Evolutionary conservation across 2,329 filamentous ascomycete species (phyloP), one percentile per base, ranked within the genome.

Genomic region (Diaporthe sp.): DNA sequence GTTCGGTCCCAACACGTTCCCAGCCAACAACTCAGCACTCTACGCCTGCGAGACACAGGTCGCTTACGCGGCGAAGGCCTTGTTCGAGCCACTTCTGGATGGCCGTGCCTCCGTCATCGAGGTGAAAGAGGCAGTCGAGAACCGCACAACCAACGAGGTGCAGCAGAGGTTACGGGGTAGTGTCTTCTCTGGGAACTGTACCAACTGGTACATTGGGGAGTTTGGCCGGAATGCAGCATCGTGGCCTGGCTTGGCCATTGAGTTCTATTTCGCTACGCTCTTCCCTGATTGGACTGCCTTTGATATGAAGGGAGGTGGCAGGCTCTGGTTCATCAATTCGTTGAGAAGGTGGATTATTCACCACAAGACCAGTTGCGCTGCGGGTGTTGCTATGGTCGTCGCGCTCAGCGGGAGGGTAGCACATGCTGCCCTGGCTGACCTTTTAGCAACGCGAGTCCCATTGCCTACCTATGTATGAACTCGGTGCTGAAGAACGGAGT

Each of bases 131-230:
- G 34, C 78, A n/a, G 76, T 81, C 19, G 82, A 86, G 75, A 79
- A 84, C 51, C 73, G 78, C 19, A 81, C 77, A 46, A 80, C 80
- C 2, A 81, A 82, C 12, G 69, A 72, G 5, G 78, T 87, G 0
- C 81, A 87, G n/a, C 34, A 68, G 10, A 73, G 80, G 31, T 78
- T 86, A 0, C 55, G 75, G 15, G 79, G 81, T 37, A 82, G 80
- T 0, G 84, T 86, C 6, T 86, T 84, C 69, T 75, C 80, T 19
- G 82, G 79, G 0, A 82, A 80, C 53, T 86, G 85, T 72, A 83
- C 82, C 22, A 86, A 86, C 77, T 86, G 84, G 85, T 86, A 86
- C 74, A 85, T 86, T 62, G 81, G 82, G 74, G 77, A 81, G 8
- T 78, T 79, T 28, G 84, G 85, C 0, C 80, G 83, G 6, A 86